Conservation (phyloP, 2,329 filamentous ascomycete genomes). For the Pyricularia grisea region DNA sequence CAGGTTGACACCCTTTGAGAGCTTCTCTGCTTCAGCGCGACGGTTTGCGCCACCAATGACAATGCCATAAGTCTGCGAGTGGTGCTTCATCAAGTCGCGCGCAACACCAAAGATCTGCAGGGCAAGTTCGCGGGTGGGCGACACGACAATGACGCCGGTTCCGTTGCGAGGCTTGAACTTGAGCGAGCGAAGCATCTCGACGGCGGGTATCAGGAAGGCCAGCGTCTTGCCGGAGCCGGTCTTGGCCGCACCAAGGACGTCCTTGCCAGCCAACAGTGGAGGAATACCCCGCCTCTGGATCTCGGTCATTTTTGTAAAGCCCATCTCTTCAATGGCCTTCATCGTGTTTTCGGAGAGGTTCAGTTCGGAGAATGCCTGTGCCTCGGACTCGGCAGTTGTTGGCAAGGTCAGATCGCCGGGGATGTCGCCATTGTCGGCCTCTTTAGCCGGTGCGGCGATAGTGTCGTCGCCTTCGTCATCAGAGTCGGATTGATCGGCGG, state of each 20-base stretch:
- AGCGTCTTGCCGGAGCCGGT: constrained; percentile 93
- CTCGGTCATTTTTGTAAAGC: constrained; percentile 90
- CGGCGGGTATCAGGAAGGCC: constrained; percentile 85
- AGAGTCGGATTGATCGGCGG: constrained; percentile 7
- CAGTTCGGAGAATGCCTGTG: constrained; percentile 68
- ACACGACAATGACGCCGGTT: constrained; percentile 85
- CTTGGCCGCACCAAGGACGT: constrained; percentile 86
- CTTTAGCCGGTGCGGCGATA: constrained; percentile 9
- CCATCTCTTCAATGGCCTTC: constrained; percentile 83
- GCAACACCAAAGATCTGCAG: constrained; percentile 96
- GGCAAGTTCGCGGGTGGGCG: constrained; percentile 86
- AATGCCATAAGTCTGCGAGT: constrained; percentile 66
- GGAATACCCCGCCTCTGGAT: constrained; percentile 86
- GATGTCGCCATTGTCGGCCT: constrained; percentile 17
- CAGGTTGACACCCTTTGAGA: constrained; percentile 88
- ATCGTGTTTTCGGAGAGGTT: constrained; percentile 82
- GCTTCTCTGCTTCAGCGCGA: constrained; percentile 85
- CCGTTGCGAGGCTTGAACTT: constrained; percentile 93
- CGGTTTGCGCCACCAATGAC: constrained; percentile 93
- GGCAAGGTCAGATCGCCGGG: constrained; percentile 38
- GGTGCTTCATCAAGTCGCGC: constrained; percentile 81
- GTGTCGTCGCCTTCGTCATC: constrained; percentile 8
- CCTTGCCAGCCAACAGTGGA: constrained; percentile 73
- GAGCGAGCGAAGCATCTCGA: constrained; percentile 85
- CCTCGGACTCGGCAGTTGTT: constrained; percentile 48